Conservation (phyloP, 1,139 yeast species). For the Hyphopichia wangnamkhiaoensis region DNA sequence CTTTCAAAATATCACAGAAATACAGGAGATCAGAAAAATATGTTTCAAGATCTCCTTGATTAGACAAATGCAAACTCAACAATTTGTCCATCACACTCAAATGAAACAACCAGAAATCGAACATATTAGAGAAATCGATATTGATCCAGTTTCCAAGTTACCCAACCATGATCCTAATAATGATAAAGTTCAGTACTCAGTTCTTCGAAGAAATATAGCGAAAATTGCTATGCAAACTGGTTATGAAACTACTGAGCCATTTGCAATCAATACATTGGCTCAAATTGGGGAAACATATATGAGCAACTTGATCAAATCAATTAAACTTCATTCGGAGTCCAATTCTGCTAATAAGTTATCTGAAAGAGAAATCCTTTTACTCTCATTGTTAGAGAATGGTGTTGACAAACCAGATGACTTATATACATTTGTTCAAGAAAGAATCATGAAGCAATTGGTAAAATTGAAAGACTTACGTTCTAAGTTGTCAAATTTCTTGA, state of each 20-base stretch:
- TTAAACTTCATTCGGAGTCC: constrained; percentile 72
- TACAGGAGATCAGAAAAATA: constrained; percentile 84
- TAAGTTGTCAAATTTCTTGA: constrained; percentile 72
- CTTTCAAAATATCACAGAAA: constrained; percentile 66
- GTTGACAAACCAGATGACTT: constrained; percentile 76
- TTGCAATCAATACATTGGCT: constrained; percentile 77
- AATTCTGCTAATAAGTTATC: constrained; percentile 48
- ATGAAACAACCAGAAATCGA: constrained; percentile 71
- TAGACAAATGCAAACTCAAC: constrained; percentile 88
- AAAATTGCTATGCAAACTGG: constrained; percentile 92
- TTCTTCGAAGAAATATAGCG: constrained; percentile 68
- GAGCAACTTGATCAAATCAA: constrained; percentile 68
- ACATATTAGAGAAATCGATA: constrained; percentile 62
- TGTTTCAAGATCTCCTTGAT: constrained; percentile 89
- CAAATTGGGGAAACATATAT: constrained; percentile 83
- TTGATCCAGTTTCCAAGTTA: constrained; percentile 77
- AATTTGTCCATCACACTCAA: constrained; percentile 72
- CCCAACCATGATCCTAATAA: constrained; percentile 63
- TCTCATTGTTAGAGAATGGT: constrained; percentile 81
- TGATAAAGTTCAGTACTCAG: constrained; percentile 60
- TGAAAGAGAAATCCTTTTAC: constrained; percentile 52
- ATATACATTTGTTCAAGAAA: constrained; percentile 73
- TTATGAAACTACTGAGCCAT: constrained; percentile 78
- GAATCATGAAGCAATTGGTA: constrained; percentile 64
- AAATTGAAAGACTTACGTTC: constrained; percentile 69